Conservation (phyloP, 768 basidiomycete species). For the Amanita exitialis region DNA sequence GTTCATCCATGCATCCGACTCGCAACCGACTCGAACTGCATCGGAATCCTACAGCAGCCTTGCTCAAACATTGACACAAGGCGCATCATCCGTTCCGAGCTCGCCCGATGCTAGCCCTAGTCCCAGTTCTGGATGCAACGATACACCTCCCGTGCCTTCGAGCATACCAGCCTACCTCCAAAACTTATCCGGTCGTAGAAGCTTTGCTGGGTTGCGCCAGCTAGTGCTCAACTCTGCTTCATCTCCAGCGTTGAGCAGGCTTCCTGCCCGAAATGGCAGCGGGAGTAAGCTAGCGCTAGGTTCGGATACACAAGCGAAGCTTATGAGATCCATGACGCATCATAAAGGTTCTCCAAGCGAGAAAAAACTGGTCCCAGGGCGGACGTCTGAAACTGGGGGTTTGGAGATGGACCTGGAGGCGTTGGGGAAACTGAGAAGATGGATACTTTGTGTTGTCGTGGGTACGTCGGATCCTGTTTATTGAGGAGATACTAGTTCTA, state of each 20-base stretch:
- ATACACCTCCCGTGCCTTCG: not conserved
- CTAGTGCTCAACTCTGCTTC: conserved; percentile 12
- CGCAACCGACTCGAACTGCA: not conserved
- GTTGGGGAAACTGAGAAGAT: conserved; percentile 42
- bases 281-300: conserved; percentile 13
- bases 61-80: not conserved
- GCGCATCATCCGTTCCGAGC: not conserved
- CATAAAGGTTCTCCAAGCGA: conserved; percentile 27
- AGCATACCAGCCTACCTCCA: not conserved
- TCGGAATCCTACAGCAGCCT: not conserved
- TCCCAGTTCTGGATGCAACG: not conserved
- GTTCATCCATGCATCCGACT: not conserved
- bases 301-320: conserved; percentile 8
- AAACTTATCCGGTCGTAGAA: not conserved
- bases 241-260: conserved; percentile 13
- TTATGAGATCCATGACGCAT: conserved; percentile 37
- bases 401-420: conserved; percentile 40
- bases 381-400: conserved; percentile 23
- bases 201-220: not conserved
- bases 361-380: conserved; percentile 11
- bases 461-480: conserved; percentile 27
- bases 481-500: not conserved
- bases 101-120: conserved; percentile 3
- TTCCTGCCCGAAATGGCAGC: conserved; percentile 8
- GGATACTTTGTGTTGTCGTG: conserved; percentile 60